These are phyloP conservation scores for Talaromyces sp. DNA, from an alignment of 2,329 filamentous ascomycete genomes.

Conservation along the genomic window DNA sequence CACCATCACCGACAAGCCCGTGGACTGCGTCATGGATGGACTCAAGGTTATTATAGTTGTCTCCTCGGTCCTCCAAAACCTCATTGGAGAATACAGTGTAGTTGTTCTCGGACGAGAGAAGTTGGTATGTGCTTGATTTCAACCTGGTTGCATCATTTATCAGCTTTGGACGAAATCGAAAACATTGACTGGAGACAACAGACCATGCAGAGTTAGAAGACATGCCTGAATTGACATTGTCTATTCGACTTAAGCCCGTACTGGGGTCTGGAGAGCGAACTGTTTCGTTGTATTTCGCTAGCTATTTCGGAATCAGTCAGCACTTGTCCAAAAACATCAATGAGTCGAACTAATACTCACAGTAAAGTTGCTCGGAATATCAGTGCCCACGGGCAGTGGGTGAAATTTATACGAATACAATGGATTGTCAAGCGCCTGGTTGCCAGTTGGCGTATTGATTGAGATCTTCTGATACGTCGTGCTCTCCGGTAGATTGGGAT, in stretches of 20 bases:
- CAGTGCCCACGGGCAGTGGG: slow-evolving; percentile 9
- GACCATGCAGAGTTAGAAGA: slow-evolving; percentile 18
- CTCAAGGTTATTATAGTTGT: slow-evolving; percentile 31
- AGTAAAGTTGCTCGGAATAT: slow-evolving; percentile 10
- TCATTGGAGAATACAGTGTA: slow-evolving; percentile 22
- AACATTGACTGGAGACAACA: neutral
- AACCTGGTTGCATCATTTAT: slow-evolving; percentile 10
- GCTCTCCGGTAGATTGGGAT: slow-evolving; percentile 28
- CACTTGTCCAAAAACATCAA: neutral
- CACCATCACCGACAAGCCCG: slow-evolving; percentile 51
- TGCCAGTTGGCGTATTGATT: slow-evolving; percentile 38
- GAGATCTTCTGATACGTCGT: slow-evolving; percentile 34
- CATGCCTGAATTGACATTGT: slow-evolving; percentile 13
- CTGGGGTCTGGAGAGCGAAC: slow-evolving; percentile 15
- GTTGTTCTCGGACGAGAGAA: slow-evolving; percentile 20
- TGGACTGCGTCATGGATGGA: slow-evolving; percentile 44
- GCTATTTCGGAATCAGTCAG: slow-evolving; percentile 6
- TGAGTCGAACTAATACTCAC: neutral
- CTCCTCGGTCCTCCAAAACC: slow-evolving; percentile 11
- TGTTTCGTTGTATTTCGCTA: slow-evolving; percentile 12
- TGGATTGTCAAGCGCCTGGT: slow-evolving; percentile 37
- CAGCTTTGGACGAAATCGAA: neutral
- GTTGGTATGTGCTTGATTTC: slow-evolving; percentile 20
- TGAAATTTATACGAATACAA: slow-evolving; percentile 40
- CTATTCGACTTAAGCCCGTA: slow-evolving; percentile 12